Evolutionary conservation across 805 yeast species (phyloP).

Genomic region (Torulaspora franciscae): DNA sequence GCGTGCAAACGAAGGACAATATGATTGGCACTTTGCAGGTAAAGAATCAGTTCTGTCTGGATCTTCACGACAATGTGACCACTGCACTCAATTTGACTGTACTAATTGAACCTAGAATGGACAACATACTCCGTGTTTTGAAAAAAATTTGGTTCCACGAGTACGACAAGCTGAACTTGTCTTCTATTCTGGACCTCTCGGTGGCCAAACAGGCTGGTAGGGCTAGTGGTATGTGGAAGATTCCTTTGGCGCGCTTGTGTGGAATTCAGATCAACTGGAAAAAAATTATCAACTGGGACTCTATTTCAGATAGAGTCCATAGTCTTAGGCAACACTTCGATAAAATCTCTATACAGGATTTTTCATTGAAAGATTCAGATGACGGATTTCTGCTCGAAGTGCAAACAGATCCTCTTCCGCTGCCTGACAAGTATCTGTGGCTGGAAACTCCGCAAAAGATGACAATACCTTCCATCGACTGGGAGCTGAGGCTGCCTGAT

Average conservation of each 20-base stretch:
- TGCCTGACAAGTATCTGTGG: slow-evolving; percentile 16
- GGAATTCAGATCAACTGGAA: slow-evolving; percentile 22
- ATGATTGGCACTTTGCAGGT: slow-evolving; percentile 19
- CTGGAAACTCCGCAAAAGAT: slow-evolving; percentile 15
- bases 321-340: slow-evolving; percentile 16
- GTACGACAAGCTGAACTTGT: slow-evolving; percentile 24
- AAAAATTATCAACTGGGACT: slow-evolving; percentile 19
- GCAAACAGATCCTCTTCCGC: slow-evolving; percentile 22
- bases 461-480: slow-evolving; percentile 35
- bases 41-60: slow-evolving; percentile 24
- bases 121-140: slow-evolving; percentile 22
- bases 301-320: slow-evolving; percentile 2
- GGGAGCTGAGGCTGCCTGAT: slow-evolving; percentile 38
- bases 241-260: slow-evolving; percentile 19
- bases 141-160: slow-evolving; percentile 30
- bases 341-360: slow-evolving; percentile 22
- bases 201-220: slow-evolving; percentile 15
- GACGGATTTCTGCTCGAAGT: slow-evolving; percentile 27
- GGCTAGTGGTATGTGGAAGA: slow-evolving; percentile 5
- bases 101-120: slow-evolving; percentile 27
- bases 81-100: slow-evolving; percentile 24
- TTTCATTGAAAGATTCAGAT: slow-evolving; percentile 23
- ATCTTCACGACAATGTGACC: slow-evolving; percentile 18
- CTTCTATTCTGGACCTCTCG: slow-evolving; percentile 24
- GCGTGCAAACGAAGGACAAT: slow-evolving; percentile 9